phyloP scores from a whole-genome alignment of 805 yeast genomes.

The Myxozyma vanderwaltii region DNA sequence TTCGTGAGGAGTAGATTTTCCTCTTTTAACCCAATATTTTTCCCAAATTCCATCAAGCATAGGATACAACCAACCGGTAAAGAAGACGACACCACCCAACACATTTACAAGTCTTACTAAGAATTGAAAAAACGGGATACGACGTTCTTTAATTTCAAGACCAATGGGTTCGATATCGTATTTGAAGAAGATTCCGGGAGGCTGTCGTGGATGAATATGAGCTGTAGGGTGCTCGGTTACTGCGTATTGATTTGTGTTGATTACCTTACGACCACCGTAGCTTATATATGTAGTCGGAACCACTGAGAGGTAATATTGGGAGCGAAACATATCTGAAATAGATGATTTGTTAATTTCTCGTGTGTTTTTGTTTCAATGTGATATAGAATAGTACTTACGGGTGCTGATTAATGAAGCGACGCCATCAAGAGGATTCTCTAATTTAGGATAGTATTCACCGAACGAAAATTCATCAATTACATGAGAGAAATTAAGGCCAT shows the following conservation, averaged over 20 bases:
- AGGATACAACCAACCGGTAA: conserved; percentile 30
- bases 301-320: conserved; percentile 69
- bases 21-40: conserved; percentile 18
- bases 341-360: not conserved
- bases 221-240: conserved; percentile 47
- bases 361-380: too few relatives aligned
- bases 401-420: conserved; percentile 61
- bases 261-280: conserved; percentile 58
- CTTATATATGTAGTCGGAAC: conserved; percentile 80
- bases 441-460: conserved; percentile 85
- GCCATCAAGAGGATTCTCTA: conserved; percentile 84
- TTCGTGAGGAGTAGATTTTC: conserved; percentile 13
- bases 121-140: conserved; percentile 78
- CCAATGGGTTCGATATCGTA: conserved; percentile 89
- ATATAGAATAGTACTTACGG: conserved; percentile 39
- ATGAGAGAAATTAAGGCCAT: conserved; percentile 74
- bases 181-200: conserved; percentile 74
- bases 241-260: conserved; percentile 87
- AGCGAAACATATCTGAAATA: conserved; percentile 40
- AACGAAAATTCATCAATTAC: conserved; percentile 82
- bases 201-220: conserved; percentile 33
- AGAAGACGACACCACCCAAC: conserved; percentile 74
- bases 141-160: conserved; percentile 64
- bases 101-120: conserved; percentile 77
- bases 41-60: conserved; percentile 18